These are phyloP conservation scores for Colletotrichum agaves DNA, from an alignment of 2,329 filamentous ascomycete species.

Conservation along the genomic window DNA sequence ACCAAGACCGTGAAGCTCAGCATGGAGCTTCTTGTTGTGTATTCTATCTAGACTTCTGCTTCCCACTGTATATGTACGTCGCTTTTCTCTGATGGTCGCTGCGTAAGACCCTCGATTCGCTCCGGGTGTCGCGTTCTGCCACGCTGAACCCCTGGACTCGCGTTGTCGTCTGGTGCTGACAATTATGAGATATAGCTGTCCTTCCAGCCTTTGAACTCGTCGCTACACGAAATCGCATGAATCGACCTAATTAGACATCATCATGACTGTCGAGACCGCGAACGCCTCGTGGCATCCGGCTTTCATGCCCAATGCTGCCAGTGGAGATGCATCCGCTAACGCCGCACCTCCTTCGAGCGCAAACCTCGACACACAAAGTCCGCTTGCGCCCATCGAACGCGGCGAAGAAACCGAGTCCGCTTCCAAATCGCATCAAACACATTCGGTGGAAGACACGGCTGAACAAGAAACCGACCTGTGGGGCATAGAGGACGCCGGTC, in stretches of 20 bases:
- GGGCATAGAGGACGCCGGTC: constrained; percentile 18
- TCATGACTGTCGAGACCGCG: constrained; percentile 51
- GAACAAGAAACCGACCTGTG: neutral
- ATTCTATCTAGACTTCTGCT: constrained; percentile 33
- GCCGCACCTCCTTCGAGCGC: constrained; percentile 5
- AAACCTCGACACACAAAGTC: constrained; percentile 3
- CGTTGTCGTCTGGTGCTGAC: constrained; percentile 41
- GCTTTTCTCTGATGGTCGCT: neutral
- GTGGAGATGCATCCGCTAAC: constrained; percentile 35
- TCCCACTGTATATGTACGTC: constrained; percentile 36
- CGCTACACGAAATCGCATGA: constrained; percentile 26
- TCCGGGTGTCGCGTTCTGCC: constrained; percentile 25
- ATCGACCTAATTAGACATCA: constrained; percentile 39
- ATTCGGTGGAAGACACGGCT: neutral
- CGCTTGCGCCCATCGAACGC: neutral
- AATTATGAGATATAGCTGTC: constrained; percentile 43
- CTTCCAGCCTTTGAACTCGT: constrained; percentile 29
- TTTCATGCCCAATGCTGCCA: constrained; percentile 49
- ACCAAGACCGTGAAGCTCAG: constrained; percentile 21
- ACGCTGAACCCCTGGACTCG: constrained; percentile 25
- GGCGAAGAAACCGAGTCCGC: constrained; percentile 9
- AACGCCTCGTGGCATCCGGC: constrained; percentile 55
- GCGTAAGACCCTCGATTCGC: neutral
- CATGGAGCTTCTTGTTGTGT: constrained; percentile 32
- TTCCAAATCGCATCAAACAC: neutral